phyloP scores from a whole-genome alignment of 805 yeast species.

The Blastobotrys peoriensis region DNA sequence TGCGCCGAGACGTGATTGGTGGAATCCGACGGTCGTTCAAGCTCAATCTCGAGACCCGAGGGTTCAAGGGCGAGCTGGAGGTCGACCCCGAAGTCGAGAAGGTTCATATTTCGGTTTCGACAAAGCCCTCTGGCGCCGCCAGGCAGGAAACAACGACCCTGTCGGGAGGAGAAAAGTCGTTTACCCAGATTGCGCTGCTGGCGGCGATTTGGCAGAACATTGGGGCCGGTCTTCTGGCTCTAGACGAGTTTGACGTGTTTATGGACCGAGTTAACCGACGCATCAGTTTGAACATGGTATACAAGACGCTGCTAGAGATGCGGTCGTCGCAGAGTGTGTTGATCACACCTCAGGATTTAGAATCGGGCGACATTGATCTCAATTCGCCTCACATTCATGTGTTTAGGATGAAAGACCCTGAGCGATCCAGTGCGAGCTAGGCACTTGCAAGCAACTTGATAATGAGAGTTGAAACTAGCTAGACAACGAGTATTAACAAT shows the following conservation, averaged over 20 bases:
- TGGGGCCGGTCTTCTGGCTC: slow-evolving; percentile 79
- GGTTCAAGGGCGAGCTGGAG: slow-evolving; percentile 64
- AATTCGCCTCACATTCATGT: slow-evolving; percentile 41
- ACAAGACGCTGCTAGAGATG: slow-evolving; percentile 57
- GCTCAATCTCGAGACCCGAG: slow-evolving; percentile 38
- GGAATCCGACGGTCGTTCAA: background rate
- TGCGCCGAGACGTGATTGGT: background rate
- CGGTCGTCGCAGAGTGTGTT: slow-evolving; percentile 79
- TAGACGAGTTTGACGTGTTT: slow-evolving; percentile 94
- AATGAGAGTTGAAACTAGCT: too few species aligned
- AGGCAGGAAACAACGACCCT: slow-evolving; percentile 71
- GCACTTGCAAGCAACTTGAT: background rate
- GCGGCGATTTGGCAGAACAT: slow-evolving; percentile 90
- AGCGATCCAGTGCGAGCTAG: slow-evolving; percentile 14
- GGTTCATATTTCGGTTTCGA: slow-evolving; percentile 25
- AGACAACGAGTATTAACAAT: too few species aligned
- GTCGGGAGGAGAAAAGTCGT: slow-evolving; percentile 96
- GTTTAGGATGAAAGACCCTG: slow-evolving; percentile 31
- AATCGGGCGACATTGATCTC: slow-evolving; percentile 54
- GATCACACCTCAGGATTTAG: slow-evolving; percentile 90
- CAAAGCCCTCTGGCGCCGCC: slow-evolving; percentile 36
- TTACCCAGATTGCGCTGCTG: slow-evolving; percentile 80
- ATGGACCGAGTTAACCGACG: slow-evolving; percentile 93
- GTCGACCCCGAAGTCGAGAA: slow-evolving; percentile 44
- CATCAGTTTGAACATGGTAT: slow-evolving; percentile 67